Evolutionary conservation across 2,329 filamentous ascomycete genomes (phyloP).

Genomic region (Fusarium metavorans): DNA sequence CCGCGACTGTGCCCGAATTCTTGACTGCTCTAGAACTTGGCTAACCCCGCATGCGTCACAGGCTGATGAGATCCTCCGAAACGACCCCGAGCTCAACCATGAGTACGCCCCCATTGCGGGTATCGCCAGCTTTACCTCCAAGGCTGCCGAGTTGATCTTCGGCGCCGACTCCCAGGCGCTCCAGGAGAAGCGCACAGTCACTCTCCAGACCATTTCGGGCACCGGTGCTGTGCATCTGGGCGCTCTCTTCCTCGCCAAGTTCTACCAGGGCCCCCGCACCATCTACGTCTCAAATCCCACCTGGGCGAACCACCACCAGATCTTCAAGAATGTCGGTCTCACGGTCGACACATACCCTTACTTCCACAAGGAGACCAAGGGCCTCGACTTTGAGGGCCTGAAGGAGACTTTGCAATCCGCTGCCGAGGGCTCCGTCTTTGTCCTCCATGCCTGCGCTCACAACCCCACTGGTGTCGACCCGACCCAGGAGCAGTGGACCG

Average conservation of each 20-base stretch:
- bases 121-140: slow-evolving; percentile 84
- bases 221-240: slow-evolving; percentile 96
- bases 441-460: slow-evolving; percentile 96
- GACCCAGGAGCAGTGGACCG: slow-evolving; percentile 92
- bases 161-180: slow-evolving; percentile 85
- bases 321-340: slow-evolving; percentile 91
- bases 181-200: slow-evolving; percentile 82
- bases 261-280: slow-evolving; percentile 81
- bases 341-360: slow-evolving; percentile 89
- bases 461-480: slow-evolving; percentile 98
- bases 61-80: slow-evolving; percentile 91
- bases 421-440: slow-evolving; percentile 83
- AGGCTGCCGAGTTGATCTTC: slow-evolving; percentile 91
- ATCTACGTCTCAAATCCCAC: slow-evolving; percentile 96
- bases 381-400: slow-evolving; percentile 93
- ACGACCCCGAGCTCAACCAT: slow-evolving; percentile 93
- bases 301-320: slow-evolving; percentile 99
- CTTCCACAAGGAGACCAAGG: slow-evolving; percentile 89
- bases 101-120: slow-evolving; percentile 98
- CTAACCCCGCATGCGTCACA: slow-evolving; percentile 56
- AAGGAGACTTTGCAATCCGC: slow-evolving; percentile 76
- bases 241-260: slow-evolving; percentile 91
- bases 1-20: slow-evolving; percentile 10
- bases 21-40: slow-evolving; percentile 23
- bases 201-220: slow-evolving; percentile 95